These are phyloP conservation scores for Pleurotus eryngii DNA, from an alignment of 768 basidiomycete species.

Conservation along the genomic window DNA sequence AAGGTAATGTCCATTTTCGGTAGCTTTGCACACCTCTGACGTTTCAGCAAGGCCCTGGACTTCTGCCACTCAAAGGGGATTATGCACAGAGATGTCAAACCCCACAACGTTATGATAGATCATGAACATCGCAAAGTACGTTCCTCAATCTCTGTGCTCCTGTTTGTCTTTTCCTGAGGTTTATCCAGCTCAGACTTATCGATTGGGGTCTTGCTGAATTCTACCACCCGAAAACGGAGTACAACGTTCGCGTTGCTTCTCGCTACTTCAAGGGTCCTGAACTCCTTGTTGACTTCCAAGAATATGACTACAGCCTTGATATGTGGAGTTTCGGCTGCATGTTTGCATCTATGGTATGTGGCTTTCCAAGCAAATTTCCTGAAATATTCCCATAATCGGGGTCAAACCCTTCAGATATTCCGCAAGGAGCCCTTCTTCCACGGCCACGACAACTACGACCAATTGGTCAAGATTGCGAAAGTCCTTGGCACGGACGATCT, in stretches of 20 bases:
- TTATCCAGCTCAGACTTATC: slow-evolving; percentile 80
- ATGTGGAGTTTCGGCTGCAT: slow-evolving; percentile 99
- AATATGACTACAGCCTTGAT: slow-evolving; percentile 96
- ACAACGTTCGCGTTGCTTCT: slow-evolving; percentile 96
- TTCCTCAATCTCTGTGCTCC: slow-evolving; percentile 7
- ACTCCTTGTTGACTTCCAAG: slow-evolving; percentile 94
- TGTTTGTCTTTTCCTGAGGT: slow-evolving; percentile 8
- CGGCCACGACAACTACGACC: slow-evolving; percentile 98
- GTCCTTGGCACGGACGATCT: slow-evolving; percentile 96
- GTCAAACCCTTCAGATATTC: slow-evolving; percentile 68
- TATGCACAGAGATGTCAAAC: slow-evolving; percentile 98
- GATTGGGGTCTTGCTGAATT: slow-evolving; percentile 99
- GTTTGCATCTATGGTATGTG: slow-evolving; percentile 94
- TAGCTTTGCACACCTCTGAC: slow-evolving; percentile 13
- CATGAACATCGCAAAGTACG: slow-evolving; percentile 91
- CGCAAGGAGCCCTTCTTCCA: slow-evolving; percentile 99
- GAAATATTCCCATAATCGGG: not conserved
- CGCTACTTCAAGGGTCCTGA: slow-evolving; percentile 99
- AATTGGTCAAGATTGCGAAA: slow-evolving; percentile 96
- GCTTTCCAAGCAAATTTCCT: slow-evolving; percentile 7
- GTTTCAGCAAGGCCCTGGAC: slow-evolving; percentile 71
- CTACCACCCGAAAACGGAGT: slow-evolving; percentile 96
- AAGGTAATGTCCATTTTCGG: slow-evolving; percentile 50
- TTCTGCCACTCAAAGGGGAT: slow-evolving; percentile 98
- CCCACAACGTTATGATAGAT: slow-evolving; percentile 99